Evolutionary conservation across 495 filamentous ascomycete genomes (phyloP), one percentile per base, ranked within the genome.

Genomic region (Lophium mytilinum): DNA sequence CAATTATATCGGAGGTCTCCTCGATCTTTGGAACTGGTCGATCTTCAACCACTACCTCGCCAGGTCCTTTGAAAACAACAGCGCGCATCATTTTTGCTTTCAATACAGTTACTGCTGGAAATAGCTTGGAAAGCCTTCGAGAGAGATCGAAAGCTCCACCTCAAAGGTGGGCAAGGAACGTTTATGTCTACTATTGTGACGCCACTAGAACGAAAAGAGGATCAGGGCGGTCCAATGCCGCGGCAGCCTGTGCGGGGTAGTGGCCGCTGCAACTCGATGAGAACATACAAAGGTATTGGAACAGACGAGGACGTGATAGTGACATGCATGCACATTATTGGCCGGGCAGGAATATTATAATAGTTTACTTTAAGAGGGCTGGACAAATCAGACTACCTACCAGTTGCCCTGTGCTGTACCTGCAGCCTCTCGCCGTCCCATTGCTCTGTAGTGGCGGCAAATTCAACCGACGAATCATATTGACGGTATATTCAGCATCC

Each of bases 1-100:
- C 83, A 53, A 97, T 82, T 53, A 90, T 79, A 72, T 96, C 92
- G 52, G 77, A 82, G 11, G 81, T 73, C 33, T 89, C 77, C 60
- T 85, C 74, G 53, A 96, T 81, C 66, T 74, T 73, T 6, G 86
- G 84, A 35, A 85, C 76, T 5, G 83, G 83, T 43, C 83, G 73
- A 57, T 87, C 78, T 69, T 88, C 80, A 41, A 88, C 64, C 5
- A 73, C 77, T 50, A 86, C 77, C 65, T 83, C 77, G 56, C 75
- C 65, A 50, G 77, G 83, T 0, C 82, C 84, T 48, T 84, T 79
- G 72, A 89, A 88, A 51, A 87, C 78, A 19, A 88, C 81, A 15
- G 85, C 84, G 66, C 82, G 45, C 45, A 48, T 83, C 85, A 87
- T 87, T 8, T 68, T 78, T 42, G 55, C 68, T 47, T 68, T 68